Conservation (phyloP, 805 yeast species). For the Debaryomyces tyrocola region DNA sequence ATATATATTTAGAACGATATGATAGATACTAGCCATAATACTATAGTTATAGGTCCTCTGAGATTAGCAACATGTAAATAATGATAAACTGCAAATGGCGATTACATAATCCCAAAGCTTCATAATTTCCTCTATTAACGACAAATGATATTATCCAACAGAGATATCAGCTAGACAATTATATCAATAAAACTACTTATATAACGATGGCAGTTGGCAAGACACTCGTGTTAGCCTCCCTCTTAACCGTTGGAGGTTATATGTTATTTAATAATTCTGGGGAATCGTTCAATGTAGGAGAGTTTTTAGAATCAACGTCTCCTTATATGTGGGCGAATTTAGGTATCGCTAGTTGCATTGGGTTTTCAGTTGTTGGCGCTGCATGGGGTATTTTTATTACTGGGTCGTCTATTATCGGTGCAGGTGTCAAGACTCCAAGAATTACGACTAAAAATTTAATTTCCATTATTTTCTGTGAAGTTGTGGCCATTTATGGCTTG, state of each 20-base stretch:
- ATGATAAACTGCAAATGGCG: not conserved
- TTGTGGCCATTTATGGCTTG: constrained; percentile 96
- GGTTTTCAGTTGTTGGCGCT: constrained; percentile 93
- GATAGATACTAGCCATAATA: no score
- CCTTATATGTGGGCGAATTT: constrained; percentile 97
- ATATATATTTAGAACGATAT: no score
- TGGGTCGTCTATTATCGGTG: constrained; percentile 92
- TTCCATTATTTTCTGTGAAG: constrained; percentile 97
- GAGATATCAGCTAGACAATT: not conserved
- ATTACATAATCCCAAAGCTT: not conserved
- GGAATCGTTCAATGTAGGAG: constrained; percentile 87
- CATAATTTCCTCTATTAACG: not conserved
- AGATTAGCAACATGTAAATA: not conserved
- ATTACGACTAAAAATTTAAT: constrained; percentile 96
- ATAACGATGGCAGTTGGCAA: constrained; percentile 6
- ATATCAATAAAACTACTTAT: not conserved
- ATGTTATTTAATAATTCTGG: constrained; percentile 91
- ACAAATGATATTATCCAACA: not conserved
- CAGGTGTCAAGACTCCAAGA: constrained; percentile 97
- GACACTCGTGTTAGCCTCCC: constrained; percentile 29
- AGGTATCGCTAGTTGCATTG: constrained; percentile 90
- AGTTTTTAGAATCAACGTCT: constrained; percentile 77
- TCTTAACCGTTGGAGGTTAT: constrained; percentile 48
- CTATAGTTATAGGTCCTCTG: no score
- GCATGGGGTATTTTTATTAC: constrained; percentile 99